Evolutionary conservation across 352 stramenopile genomes (phyloP).

Genomic region (Phytophthora tentaculata): DNA sequence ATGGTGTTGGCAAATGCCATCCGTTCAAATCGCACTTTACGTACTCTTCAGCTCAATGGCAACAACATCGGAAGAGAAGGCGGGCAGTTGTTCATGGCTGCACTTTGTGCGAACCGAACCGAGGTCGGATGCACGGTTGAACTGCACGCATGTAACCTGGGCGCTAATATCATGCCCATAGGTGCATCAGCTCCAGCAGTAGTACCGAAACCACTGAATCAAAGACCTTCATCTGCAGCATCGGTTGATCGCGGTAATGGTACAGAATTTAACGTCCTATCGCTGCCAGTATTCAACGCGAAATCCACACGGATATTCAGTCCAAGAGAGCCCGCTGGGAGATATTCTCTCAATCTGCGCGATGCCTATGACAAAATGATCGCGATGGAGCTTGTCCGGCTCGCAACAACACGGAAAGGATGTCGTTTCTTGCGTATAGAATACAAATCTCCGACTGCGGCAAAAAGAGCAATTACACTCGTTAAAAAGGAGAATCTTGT

Average conservation of each 20-base stretch:
- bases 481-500: conserved; percentile 57
- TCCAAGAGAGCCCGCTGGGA: conserved; percentile 67
- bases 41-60: conserved; percentile 72
- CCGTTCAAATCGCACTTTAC: conserved; percentile 62
- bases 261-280: conserved; percentile 40
- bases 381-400: conserved; percentile 69
- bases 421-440: conserved; percentile 74
- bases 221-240: conserved; percentile 9
- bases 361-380: conserved; percentile 88
- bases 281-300: conserved; percentile 52
- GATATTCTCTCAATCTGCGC: conserved; percentile 68
- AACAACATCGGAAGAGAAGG: conserved; percentile 80
- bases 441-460: conserved; percentile 41
- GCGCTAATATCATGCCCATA: conserved; percentile 31
- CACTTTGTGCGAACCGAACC: conserved; percentile 63
- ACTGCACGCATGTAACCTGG: conserved; percentile 70
- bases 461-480: conserved; percentile 51
- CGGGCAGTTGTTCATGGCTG: conserved; percentile 69
- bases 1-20: conserved; percentile 75
- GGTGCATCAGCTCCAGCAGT: conserved; percentile 3
- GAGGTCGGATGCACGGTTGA: conserved; percentile 63
- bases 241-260: background rate
- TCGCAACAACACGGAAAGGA: conserved; percentile 75
- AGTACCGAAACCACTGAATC: background rate
- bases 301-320: conserved; percentile 64